Conservation (phyloP, 257 asterid genomes). For the Nicotiana attenuata region DNA sequence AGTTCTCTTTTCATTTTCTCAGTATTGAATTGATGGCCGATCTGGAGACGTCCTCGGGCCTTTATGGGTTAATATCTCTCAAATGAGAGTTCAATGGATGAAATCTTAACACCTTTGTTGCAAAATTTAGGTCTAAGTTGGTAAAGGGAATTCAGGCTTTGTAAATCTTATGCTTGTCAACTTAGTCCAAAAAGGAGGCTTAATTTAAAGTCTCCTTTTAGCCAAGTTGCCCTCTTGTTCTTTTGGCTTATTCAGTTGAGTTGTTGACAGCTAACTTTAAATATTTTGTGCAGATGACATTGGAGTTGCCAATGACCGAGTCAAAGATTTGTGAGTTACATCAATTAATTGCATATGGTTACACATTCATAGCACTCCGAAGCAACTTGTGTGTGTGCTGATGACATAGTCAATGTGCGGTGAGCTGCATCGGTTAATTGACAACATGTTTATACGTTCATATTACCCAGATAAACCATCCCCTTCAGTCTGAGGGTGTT, state of each 20-base stretch:
- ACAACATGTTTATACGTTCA: constrained; percentile 33
- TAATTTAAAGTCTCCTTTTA: not conserved
- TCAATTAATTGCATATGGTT: constrained; percentile 31
- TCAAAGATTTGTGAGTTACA: constrained; percentile 52
- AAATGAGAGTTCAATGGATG: not conserved
- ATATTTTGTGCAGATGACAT: constrained; percentile 49
- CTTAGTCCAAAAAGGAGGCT: not conserved
- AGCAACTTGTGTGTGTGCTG: constrained; percentile 45
- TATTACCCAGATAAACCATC: constrained; percentile 22
- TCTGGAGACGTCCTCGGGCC: not conserved
- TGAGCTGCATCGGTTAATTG: constrained; percentile 46
- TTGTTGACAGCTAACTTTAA: not conserved
- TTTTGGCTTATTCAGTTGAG: not conserved
- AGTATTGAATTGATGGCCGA: not conserved
- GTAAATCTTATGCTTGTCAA: not conserved
- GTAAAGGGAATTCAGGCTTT: not conserved
- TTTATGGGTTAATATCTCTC: not conserved
- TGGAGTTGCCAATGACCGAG: constrained; percentile 53
- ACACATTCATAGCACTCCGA: constrained; percentile 34
- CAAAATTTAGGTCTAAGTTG: not conserved
- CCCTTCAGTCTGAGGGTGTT: not conserved
- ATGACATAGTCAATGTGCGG: constrained; percentile 36
- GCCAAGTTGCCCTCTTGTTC: not conserved
- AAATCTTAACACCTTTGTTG: not conserved
- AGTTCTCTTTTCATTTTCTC: not conserved